Evolutionary conservation across 129 eudicot genomes (phyloP), one percentile per base, ranked within the genome.

Genomic region (Cynara cardunculus): DNA sequence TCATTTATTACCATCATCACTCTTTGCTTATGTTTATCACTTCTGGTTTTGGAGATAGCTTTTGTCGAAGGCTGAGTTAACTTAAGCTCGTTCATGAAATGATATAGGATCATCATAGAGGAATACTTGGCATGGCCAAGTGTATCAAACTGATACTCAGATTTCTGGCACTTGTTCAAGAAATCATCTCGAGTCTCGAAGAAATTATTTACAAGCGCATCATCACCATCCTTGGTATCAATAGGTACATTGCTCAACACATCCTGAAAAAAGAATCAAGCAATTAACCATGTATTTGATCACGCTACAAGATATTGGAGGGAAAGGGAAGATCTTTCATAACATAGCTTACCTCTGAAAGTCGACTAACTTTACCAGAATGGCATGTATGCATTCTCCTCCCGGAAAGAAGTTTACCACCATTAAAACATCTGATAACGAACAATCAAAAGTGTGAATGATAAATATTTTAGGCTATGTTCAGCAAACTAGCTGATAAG

Each of bases 121-220:
- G 98, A 91, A 82, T 94, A 89, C 80, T 94, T 94, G 69, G 97
- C 98, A 77, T 90, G 90, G 12, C 85, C 86, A 35, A 91, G 87
- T 31, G 97, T 79, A 71, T 89, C 90, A 69, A 91, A 94, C 78
- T 87, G 97, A 79, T 91, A 94, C 65, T 85, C 68, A 69, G 89
- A 90, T 18, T 65, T 71, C 80, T 87, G 85, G 59, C 98, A 94
- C 73, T 89, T 85, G 80, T 76, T 83, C 87, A 94, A 82, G 73
- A 94, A 88, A 81, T 89, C 80, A 11, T 81, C 84, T 76, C 93
- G 86, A 62, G 74, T 82, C 53, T 81, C 86, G 6, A 88, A 85
- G 77, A 89, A 74, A 18, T 73, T 79, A 56, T 86, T 87, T 4
- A 87, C 84, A 12, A 86, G 18, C 71, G 81, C 68, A 5, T 14